phyloP scores from a whole-genome alignment of 345 rosid genomes.

The Noccaea bulbosa region DNA sequence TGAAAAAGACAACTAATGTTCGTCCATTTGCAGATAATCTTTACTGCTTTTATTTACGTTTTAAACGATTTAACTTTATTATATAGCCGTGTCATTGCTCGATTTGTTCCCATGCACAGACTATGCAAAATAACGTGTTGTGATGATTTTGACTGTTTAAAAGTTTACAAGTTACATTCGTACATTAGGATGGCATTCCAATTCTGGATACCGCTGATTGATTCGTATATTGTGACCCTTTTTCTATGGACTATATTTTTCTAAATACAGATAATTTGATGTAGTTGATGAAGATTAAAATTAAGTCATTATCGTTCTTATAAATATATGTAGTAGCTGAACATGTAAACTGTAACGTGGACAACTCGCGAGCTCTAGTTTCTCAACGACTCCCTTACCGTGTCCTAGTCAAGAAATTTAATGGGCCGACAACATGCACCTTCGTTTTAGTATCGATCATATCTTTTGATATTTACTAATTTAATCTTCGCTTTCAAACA shows the following conservation, averaged over 20 bases:
- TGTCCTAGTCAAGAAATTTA: neutral
- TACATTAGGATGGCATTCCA: conserved; percentile 12
- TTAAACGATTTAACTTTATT: neutral
- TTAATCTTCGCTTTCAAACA: too few relatives aligned
- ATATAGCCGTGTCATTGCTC: neutral
- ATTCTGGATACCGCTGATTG: neutral
- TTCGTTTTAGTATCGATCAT: too few relatives aligned
- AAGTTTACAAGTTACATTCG: neutral
- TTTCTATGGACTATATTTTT: neutral
- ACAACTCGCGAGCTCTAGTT: neutral
- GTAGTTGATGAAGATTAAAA: neutral
- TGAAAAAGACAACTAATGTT: neutral
- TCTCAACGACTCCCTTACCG: neutral
- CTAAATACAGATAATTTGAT: neutral
- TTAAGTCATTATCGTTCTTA: neutral
- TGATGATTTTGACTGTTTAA: neutral
- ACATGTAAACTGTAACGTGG: conserved; percentile 4
- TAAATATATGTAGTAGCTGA: neutral
- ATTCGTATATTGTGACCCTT: neutral
- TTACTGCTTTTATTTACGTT: neutral
- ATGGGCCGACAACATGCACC: too few relatives aligned
- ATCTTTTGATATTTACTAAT: too few relatives aligned
- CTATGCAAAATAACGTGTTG: neutral
- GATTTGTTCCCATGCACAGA: neutral
- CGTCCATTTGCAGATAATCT: neutral